phyloP scores from a whole-genome alignment of 495 filamentous ascomycete genomes.

The Penicillium riverlandense region DNA sequence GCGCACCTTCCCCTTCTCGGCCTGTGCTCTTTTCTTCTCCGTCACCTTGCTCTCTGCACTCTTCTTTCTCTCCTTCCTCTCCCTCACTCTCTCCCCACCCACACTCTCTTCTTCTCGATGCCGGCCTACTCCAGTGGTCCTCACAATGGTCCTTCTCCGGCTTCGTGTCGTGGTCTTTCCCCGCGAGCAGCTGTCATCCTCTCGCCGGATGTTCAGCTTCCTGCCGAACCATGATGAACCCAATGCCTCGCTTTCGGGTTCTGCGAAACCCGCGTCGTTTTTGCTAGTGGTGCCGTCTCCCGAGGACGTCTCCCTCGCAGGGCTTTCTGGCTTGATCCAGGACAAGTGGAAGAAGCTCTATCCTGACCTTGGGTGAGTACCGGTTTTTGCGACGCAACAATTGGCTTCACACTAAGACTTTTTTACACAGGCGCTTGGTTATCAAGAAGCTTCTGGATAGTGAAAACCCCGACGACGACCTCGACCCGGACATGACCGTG shows the following conservation, averaged over 20 bases:
- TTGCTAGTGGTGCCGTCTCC: constrained; percentile 22
- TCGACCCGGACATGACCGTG: constrained; percentile 27
- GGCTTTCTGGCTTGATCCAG: constrained; percentile 24
- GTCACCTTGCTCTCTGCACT: neutral
- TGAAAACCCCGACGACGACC: constrained; percentile 21
- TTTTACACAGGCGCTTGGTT: constrained; percentile 19
- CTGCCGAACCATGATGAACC: constrained; percentile 2
- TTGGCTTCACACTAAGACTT: neutral
- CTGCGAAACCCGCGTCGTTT: constrained; percentile 18
- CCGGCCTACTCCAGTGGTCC: neutral
- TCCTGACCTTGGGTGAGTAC: constrained; percentile 26
- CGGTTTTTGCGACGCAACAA: neutral
- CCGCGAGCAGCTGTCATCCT: constrained; percentile 14
- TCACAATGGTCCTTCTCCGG: constrained; percentile 30
- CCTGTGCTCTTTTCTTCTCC: neutral
- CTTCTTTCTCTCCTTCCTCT: neutral
- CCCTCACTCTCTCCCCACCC: neutral
- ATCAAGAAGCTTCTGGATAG: constrained; percentile 36
- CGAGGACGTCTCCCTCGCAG: constrained; percentile 23
- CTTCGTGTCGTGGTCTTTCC: constrained; percentile 30
- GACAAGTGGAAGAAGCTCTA: constrained; percentile 28
- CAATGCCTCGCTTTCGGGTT: neutral
- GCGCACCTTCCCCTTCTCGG: neutral
- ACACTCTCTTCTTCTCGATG: neutral
- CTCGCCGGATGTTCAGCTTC: constrained; percentile 5